A percentile compares a stretch with the other conserved stretches of the same genome.
Conservation (phyloP, 352 stramenopile genomes). For the Phytopythium sindhum region DNA sequence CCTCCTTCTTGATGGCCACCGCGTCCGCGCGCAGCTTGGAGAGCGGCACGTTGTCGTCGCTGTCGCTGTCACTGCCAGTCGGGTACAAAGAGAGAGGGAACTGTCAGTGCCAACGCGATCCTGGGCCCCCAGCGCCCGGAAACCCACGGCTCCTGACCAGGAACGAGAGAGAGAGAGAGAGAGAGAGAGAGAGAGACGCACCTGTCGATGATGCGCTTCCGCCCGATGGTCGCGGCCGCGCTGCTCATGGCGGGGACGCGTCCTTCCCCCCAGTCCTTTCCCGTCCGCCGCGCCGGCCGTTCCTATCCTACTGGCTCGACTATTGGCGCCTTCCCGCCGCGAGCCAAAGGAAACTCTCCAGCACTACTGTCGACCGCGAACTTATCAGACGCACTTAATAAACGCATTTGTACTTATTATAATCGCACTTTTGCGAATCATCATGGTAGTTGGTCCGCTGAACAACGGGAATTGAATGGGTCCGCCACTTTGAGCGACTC, state of each 20-base stretch:
- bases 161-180: not conserved
- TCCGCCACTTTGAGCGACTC: not conserved
- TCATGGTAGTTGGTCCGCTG: not conserved
- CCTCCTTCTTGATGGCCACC: constrained; percentile 14
- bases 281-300: not conserved
- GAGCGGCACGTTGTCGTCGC: constrained; percentile 77
- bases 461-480: constrained; percentile 1
- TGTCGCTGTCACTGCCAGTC: constrained; percentile 55
- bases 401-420: too few relatives aligned
- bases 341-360: not conserved
- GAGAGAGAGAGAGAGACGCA: constrained; percentile 6
- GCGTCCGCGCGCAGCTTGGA: constrained; percentile 44
- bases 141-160: not conserved
- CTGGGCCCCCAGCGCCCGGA: constrained; percentile 4
- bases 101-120: constrained; percentile 18
- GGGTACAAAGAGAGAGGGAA: not conserved
- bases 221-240: constrained; percentile 16
- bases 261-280: not conserved
- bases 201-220: constrained; percentile 42
- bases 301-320: not conserved
- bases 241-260: constrained; percentile 17
- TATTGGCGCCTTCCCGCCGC: not conserved
- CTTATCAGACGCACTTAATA: not conserved
- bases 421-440: too few relatives aligned
- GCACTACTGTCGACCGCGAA: not conserved